Percentiles rank a stretch among this genome's conserved stretches.
phyloP scores from a whole-genome alignment of 2,329 filamentous ascomycete genomes.

The Cladosporium sp. region DNA sequence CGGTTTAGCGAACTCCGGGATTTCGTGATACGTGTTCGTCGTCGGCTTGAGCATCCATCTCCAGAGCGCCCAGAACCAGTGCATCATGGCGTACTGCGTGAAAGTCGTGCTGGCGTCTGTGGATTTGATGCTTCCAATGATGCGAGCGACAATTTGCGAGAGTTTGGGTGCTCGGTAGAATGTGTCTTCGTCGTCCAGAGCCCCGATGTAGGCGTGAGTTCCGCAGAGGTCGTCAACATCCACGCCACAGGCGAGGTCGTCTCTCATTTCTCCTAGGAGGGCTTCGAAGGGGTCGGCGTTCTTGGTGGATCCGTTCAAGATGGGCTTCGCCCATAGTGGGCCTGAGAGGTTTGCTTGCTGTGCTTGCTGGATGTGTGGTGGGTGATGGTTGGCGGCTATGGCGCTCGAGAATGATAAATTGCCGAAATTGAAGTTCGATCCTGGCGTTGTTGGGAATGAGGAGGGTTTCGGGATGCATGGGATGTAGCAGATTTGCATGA shows the following conservation, averaged over 20 bases:
- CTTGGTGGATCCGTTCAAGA: not conserved
- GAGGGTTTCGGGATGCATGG: not conserved
- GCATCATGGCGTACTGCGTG: constrained; percentile 10
- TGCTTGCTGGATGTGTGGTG: not conserved
- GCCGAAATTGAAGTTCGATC: not conserved
- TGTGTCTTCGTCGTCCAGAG: not conserved
- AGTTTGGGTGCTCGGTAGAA: constrained; percentile 3
- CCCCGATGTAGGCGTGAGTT: constrained; percentile 4
- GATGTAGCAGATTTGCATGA: not conserved
- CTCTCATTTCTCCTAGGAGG: not conserved
- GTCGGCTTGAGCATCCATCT: constrained; percentile 7
- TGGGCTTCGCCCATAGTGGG: constrained; percentile 1
- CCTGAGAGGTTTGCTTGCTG: not conserved
- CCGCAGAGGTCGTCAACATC: constrained; percentile 3
- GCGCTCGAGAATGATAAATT: constrained; percentile 1
- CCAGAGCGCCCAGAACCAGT: constrained; percentile 2
- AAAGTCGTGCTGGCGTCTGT: not conserved
- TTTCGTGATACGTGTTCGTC: constrained; percentile 1
- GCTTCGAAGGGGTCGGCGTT: constrained; percentile 8
- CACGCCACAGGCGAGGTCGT: not conserved
- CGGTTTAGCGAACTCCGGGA: constrained; percentile 1
- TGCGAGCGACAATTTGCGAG: constrained; percentile 5
- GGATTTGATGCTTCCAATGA: constrained; percentile 2
- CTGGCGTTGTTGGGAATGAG: not conserved
- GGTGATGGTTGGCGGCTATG: not conserved